Evolutionary conservation across 495 filamentous ascomycete species (phyloP).

Genomic region (Evernia prunastri): DNA sequence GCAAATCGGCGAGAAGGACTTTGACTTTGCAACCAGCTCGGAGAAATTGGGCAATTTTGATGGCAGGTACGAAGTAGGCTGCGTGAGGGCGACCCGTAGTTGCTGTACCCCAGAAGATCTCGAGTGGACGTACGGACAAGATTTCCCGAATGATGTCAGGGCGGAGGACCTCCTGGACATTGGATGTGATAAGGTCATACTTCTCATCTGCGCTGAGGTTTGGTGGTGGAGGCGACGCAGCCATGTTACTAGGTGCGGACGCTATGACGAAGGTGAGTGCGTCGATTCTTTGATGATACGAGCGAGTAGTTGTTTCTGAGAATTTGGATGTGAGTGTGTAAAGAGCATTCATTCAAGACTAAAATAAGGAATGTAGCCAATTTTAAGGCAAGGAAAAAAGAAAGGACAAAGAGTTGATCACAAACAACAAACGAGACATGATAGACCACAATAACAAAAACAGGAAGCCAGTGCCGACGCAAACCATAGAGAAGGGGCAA

Average conservation of each 20-base stretch:
- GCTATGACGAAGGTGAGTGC: neutral
- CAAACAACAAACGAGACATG: neutral
- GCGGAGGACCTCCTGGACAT: constrained; percentile 12
- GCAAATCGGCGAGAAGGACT: constrained; percentile 45
- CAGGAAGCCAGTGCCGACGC: neutral
- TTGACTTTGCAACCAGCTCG: constrained; percentile 23
- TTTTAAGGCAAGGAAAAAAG: neutral
- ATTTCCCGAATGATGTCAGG: constrained; percentile 13
- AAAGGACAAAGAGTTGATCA: neutral
- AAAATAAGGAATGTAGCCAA: neutral
- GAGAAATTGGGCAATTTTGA: constrained; percentile 27
- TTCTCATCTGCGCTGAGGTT: constrained; percentile 20
- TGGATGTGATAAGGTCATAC: constrained; percentile 14
- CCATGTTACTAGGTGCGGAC: neutral
- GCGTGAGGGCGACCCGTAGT: constrained; percentile 23
- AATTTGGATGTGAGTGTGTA: neutral
- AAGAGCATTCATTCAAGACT: neutral
- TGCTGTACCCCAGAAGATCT: constrained; percentile 20
- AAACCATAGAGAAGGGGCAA: neutral
- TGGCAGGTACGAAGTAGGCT: constrained; percentile 24
- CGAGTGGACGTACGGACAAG: constrained; percentile 8
- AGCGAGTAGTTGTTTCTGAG: neutral
- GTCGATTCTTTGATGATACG: neutral
- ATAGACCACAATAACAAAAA: neutral
- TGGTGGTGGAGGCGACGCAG: neutral